These are phyloP conservation scores for Beauveria australis DNA, from an alignment of 2,329 filamentous ascomycete genomes.

Conservation along the genomic window DNA sequence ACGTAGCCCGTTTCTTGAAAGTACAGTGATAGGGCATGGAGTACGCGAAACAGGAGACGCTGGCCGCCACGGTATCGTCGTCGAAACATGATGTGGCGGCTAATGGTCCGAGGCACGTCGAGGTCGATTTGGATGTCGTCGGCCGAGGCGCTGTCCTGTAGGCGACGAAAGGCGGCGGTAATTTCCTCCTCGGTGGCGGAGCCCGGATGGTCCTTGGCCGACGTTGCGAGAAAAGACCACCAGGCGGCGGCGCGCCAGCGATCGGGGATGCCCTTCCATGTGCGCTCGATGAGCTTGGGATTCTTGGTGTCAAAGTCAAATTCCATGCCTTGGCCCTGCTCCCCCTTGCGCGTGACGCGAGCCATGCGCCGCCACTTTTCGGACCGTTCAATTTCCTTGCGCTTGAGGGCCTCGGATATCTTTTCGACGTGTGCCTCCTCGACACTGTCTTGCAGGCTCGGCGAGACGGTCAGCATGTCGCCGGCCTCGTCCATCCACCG, in stretches of 20 bases:
- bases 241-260: slow-evolving; percentile 89
- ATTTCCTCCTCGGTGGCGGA: slow-evolving; percentile 63
- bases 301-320: slow-evolving; percentile 75
- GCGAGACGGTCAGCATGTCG: slow-evolving; percentile 56
- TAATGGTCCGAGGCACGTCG: slow-evolving; percentile 92
- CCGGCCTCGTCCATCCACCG: slow-evolving; percentile 56
- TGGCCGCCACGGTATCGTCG: slow-evolving; percentile 86
- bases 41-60: slow-evolving; percentile 80
- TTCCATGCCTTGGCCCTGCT: slow-evolving; percentile 48
- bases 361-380: slow-evolving; percentile 65
- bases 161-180: slow-evolving; percentile 60
- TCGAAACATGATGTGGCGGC: slow-evolving; percentile 94
- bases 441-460: slow-evolving; percentile 45
- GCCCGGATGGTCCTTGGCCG: slow-evolving; percentile 55
- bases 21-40: slow-evolving; percentile 87
- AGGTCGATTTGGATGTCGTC: slow-evolving; percentile 97
- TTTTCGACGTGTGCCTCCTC: slow-evolving; percentile 48
- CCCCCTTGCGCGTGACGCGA: slow-evolving; percentile 42
- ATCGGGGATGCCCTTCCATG: slow-evolving; percentile 97
- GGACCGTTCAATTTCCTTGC: slow-evolving; percentile 53
- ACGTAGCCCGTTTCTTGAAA: slow-evolving; percentile 90
- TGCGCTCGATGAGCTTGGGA: slow-evolving; percentile 80
- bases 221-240: slow-evolving; percentile 82
- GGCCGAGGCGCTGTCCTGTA: slow-evolving; percentile 66
- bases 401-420: slow-evolving; percentile 47